A percentile compares a stretch with the other conserved stretches of the same genome.
Conservation (phyloP, 352 stramenopile species). For the Phytopythium kandeliae region DNA sequence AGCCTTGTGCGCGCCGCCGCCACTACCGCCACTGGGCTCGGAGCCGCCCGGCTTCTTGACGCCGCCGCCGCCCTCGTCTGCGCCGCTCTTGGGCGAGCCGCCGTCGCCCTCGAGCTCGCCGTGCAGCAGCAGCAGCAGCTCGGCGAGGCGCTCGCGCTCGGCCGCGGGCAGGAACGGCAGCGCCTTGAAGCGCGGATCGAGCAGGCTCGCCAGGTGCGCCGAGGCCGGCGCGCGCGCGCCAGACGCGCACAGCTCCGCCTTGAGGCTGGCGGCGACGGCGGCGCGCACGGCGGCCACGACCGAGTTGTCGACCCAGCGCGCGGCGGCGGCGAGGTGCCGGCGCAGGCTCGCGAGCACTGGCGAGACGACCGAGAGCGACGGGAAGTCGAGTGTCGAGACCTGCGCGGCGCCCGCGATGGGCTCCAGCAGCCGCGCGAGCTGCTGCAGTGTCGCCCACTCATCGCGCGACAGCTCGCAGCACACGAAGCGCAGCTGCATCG, state of each 20-base stretch:
- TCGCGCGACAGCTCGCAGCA: conserved; percentile 65
- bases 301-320: conserved; percentile 54
- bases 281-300: conserved; percentile 57
- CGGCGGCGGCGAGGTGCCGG: conserved; percentile 59
- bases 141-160: conserved; percentile 47
- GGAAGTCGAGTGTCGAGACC: conserved; percentile 59
- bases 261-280: conserved; percentile 43
- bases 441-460: conserved; percentile 65
- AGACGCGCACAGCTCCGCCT: conserved; percentile 46
- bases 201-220: conserved; percentile 57
- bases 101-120: conserved; percentile 24
- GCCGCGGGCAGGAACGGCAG: conserved; percentile 52
- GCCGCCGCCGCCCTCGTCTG: conserved; percentile 32
- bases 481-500: conserved; percentile 76
- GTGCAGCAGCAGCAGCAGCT: conserved; percentile 50
- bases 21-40: no score
- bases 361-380: conserved; percentile 60
- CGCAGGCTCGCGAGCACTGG: conserved; percentile 64
- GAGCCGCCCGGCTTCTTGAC: conserved; percentile 12
- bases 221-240: conserved; percentile 30
- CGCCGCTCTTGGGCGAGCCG: conserved; percentile 3
- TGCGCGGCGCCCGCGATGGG: conserved; percentile 63
- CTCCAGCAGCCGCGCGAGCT: conserved; percentile 58
- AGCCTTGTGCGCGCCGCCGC: conserved; percentile 10
- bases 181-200: conserved; percentile 73